These are phyloP conservation scores for Mycena olivaceomarginata DNA, from an alignment of 768 basidiomycete species.

Conservation along the genomic window DNA sequence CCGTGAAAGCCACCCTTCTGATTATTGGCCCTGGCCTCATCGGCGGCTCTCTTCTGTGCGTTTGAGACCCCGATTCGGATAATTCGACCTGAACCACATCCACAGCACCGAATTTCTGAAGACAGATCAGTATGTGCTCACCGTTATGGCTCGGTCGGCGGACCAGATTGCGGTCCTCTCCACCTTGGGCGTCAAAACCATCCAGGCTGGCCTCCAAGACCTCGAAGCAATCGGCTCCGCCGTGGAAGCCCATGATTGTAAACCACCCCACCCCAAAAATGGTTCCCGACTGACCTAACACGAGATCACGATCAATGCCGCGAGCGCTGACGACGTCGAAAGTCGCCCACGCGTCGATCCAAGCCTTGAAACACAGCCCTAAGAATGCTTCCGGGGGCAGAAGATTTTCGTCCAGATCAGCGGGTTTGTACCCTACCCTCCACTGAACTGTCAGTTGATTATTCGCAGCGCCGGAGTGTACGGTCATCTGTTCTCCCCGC, in stretches of 20 bases:
- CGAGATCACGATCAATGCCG: slow-evolving; percentile 16
- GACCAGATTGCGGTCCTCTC: slow-evolving; percentile 11
- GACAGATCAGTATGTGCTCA: slow-evolving; percentile 7
- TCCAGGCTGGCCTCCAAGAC: slow-evolving; percentile 7
- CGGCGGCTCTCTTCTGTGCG: slow-evolving; percentile 15
- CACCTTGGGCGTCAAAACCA: slow-evolving; percentile 1
- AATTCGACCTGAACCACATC: not conserved
- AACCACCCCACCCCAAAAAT: not conserved
- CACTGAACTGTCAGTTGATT: no score
- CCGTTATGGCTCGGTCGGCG: slow-evolving; percentile 19
- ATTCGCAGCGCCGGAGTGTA: slow-evolving; percentile 11
- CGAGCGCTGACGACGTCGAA: slow-evolving; percentile 13
- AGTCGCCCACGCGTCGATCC: not conserved
- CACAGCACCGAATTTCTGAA: slow-evolving; percentile 11
- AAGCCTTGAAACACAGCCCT: not conserved
- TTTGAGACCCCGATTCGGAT: not conserved
- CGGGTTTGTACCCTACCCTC: not conserved
- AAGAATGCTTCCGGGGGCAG: no score
- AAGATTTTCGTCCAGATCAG: slow-evolving; percentile 18
- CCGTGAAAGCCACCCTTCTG: slow-evolving; percentile 19
- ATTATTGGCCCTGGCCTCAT: slow-evolving; percentile 20
- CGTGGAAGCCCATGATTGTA: slow-evolving; percentile 11
- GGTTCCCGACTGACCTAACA: not conserved
- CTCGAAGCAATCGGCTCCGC: not conserved
- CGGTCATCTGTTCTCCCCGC: slow-evolving; percentile 1